Conservation (phyloP, 2,329 filamentous ascomycete species). For the Pseudogymnoascus sp. region DNA sequence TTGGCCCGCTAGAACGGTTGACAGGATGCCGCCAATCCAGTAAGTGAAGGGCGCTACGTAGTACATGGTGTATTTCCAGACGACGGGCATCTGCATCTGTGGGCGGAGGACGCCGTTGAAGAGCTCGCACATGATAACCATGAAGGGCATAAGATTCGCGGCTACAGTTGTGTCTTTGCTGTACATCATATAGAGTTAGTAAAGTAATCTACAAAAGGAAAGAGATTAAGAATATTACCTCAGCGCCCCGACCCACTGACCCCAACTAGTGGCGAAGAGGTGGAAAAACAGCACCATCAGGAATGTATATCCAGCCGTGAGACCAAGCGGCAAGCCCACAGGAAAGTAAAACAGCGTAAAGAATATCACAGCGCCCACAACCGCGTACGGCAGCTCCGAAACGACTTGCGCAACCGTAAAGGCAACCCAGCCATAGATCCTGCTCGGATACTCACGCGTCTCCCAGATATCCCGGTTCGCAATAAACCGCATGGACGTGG, state of each 20-base stretch:
- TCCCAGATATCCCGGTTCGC: constrained; percentile 49
- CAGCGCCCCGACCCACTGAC: constrained; percentile 29
- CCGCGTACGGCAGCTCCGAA: constrained; percentile 38
- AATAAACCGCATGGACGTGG: constrained; percentile 51
- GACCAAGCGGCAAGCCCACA: constrained; percentile 39
- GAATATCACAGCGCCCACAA: constrained; percentile 37
- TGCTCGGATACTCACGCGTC: constrained; percentile 50
- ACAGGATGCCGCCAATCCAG: constrained; percentile 55
- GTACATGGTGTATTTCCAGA: constrained; percentile 39
- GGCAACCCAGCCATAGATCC: constrained; percentile 53
- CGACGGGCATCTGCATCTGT: constrained; percentile 43
- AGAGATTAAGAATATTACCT: constrained; percentile 60
- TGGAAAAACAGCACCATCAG: constrained; percentile 64
- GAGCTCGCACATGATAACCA: constrained; percentile 50
- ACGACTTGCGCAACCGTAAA: constrained; percentile 45
- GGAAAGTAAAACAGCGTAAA: constrained; percentile 50
- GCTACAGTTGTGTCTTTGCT: neutral
- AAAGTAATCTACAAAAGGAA: neutral
- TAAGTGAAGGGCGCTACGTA: constrained; percentile 59
- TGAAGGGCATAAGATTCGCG: neutral
- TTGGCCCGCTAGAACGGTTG: constrained; percentile 48
- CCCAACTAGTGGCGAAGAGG: constrained; percentile 10
- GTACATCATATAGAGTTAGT: neutral
- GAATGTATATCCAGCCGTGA: constrained; percentile 68
- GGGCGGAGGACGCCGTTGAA: constrained; percentile 68